Conservation (phyloP, 805 yeast genomes). For the Candida maesae region DNA sequence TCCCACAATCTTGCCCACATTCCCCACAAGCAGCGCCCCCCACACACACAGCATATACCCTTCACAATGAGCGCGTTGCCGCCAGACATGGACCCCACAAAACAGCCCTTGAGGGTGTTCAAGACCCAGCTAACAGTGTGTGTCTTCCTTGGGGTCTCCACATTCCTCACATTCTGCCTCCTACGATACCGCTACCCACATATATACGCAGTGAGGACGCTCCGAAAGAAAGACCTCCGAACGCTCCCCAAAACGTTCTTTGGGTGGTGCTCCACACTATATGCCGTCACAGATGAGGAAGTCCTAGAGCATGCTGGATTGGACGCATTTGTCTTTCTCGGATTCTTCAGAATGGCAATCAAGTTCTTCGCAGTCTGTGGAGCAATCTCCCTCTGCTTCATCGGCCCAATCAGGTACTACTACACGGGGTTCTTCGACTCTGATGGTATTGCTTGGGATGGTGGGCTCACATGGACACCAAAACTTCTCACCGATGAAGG, state of each 20-base stretch:
- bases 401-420: slow-evolving; percentile 82
- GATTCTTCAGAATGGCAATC: slow-evolving; percentile 88
- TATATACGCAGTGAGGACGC: slow-evolving; percentile 74
- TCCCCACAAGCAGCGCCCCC: neutral
- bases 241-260: slow-evolving; percentile 48
- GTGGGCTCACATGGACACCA: slow-evolving; percentile 1
- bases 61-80: slow-evolving; percentile 26
- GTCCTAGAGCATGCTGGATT: slow-evolving; percentile 87
- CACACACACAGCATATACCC: neutral
- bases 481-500: slow-evolving; percentile 14
- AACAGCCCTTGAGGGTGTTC: slow-evolving; percentile 50
- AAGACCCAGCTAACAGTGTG: slow-evolving; percentile 81
- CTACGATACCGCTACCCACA: slow-evolving; percentile 75
- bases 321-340: slow-evolving; percentile 88
- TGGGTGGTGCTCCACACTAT: slow-evolving; percentile 78
- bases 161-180: slow-evolving; percentile 66
- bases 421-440: slow-evolving; percentile 79
- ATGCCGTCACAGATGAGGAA: slow-evolving; percentile 67
- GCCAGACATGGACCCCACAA: slow-evolving; percentile 30
- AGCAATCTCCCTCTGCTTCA: slow-evolving; percentile 65
- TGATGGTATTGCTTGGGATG: slow-evolving; percentile 38
- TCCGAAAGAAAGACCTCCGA: slow-evolving; percentile 31
- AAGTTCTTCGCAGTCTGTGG: slow-evolving; percentile 62
- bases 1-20: too few relatives aligned
- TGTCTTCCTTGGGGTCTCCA: slow-evolving; percentile 56